Evolutionary conservation across 805 yeast genomes (phyloP).

Genomic region (Wickerhamomyces bovis): DNA sequence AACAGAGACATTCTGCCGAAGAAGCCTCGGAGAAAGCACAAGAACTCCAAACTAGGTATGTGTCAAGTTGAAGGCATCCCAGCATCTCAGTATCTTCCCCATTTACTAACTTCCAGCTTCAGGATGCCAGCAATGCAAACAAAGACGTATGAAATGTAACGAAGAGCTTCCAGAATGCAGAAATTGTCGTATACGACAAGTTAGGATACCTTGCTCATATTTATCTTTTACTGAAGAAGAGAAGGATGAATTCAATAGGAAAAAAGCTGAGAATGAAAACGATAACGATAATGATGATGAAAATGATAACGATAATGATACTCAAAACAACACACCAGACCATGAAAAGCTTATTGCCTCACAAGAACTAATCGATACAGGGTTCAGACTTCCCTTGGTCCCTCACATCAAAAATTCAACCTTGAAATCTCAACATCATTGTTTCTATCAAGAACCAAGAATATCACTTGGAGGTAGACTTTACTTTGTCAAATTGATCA

Average conservation of each 20-base stretch:
- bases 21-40: slow-evolving; percentile 21
- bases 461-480: slow-evolving; percentile 3
- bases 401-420: background rate
- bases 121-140: slow-evolving; percentile 48
- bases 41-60: slow-evolving; percentile 28
- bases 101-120: slow-evolving; percentile 7
- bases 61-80: no score
- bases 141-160: slow-evolving; percentile 46
- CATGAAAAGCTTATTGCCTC: background rate
- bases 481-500: slow-evolving; percentile 9
- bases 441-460: slow-evolving; percentile 11
- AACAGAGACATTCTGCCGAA: background rate
- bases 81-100: no score
- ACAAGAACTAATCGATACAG: background rate
- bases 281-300: background rate
- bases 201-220: slow-evolving; percentile 23
- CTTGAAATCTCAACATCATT: slow-evolving; percentile 9
- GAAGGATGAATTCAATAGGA: slow-evolving; percentile 10
- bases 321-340: background rate
- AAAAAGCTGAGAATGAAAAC: slow-evolving; percentile 8
- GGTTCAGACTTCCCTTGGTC: slow-evolving; percentile 3
- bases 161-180: slow-evolving; percentile 44
- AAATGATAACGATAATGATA: background rate
- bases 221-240: slow-evolving; percentile 17
- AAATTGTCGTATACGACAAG: slow-evolving; percentile 32